Base-by-base conservation (phyloP, 192 early-diverging fungal species). In the Umbelopsis sp. region DNA sequence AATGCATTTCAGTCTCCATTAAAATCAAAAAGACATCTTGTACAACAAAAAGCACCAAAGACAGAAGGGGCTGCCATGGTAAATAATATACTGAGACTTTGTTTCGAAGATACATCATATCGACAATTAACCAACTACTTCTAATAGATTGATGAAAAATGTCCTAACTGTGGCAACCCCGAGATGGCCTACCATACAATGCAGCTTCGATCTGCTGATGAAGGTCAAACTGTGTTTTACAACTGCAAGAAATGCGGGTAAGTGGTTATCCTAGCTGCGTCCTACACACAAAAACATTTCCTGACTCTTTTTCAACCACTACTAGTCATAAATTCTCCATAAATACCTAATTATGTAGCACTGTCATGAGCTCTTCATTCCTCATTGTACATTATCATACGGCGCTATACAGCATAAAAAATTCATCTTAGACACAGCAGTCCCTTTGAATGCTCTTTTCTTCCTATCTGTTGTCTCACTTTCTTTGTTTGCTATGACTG, bases 181-280 rank as follows among this genome's bases (percentile, higher is more conserved):
- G 96, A 97, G 84, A 96, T 99, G 94, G 91, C 89, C 17, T 99
- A 94, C 81, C 91, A 97, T 76, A 97, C 97, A 3, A 93, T 96
- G 82, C 97, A 99, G 80, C 83, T 99, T 77, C 92, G 97, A 50
- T 95, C 93, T 71, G 97, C 97, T 16, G 97, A 99, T 89, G 97
- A 99, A 90, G 97, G 97, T 45, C 97, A 99, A 83, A 99, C 97
- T n/a, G 89, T 99, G n/a, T 99, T 99, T 77, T 98, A 96, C 83
- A 92, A 87, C 72, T 99, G 97, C 83, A 86, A 89, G 44, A 94
- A 96, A 82, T 99, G 97, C 85, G 96, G 95, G 84, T 94, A 92
- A 71, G 85, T 34, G 24, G 21, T n/a, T 34, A 16, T 59, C 1
- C 12, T 49, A 25, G 29, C 10, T 36, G 12, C 7, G 38, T 41